Percentiles rank a stretch among this genome's conserved stretches.
phyloP scores from a whole-genome alignment of 176 grass and related monocot species.

The Rhipidocladum racemiflorum region DNA sequence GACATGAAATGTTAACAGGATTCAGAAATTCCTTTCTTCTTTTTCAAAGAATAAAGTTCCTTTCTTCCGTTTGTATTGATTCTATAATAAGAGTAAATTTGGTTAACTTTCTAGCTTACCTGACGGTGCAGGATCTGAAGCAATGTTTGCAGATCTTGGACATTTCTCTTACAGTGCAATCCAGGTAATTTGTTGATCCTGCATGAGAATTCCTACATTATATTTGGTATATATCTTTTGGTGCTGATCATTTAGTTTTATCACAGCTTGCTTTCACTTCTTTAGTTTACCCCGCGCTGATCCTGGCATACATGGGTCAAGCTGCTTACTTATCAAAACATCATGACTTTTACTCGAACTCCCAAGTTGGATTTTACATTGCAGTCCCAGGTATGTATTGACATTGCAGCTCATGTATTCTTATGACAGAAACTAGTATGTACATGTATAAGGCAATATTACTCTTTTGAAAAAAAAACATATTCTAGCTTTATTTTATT shows the following conservation, averaged over 20 bases:
- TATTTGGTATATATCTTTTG: not conserved
- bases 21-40: not conserved
- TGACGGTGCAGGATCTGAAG: constrained; percentile 76
- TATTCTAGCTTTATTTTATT: not conserved
- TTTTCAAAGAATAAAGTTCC: not conserved
- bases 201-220: not conserved
- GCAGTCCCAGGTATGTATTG: constrained; percentile 78
- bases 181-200: constrained; percentile 52
- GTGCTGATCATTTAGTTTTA: constrained; percentile 21
- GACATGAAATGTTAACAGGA: not conserved
- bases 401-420: constrained; percentile 2
- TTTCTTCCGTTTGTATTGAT: not conserved
- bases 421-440: not conserved
- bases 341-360: constrained; percentile 69
- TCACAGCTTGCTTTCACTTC: constrained; percentile 88
- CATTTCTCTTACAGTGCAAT: constrained; percentile 97
- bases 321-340: constrained; percentile 93
- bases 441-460: not conserved
- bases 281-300: constrained; percentile 85
- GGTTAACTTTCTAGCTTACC: constrained; percentile 4
- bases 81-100: not conserved
- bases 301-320: constrained; percentile 99
- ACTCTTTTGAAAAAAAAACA: not conserved
- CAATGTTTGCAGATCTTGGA: constrained; percentile 99
- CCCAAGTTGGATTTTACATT: constrained; percentile 92